Conservation (phyloP, 345 rosid species). For the Xanthoceras sorbifolium region DNA sequence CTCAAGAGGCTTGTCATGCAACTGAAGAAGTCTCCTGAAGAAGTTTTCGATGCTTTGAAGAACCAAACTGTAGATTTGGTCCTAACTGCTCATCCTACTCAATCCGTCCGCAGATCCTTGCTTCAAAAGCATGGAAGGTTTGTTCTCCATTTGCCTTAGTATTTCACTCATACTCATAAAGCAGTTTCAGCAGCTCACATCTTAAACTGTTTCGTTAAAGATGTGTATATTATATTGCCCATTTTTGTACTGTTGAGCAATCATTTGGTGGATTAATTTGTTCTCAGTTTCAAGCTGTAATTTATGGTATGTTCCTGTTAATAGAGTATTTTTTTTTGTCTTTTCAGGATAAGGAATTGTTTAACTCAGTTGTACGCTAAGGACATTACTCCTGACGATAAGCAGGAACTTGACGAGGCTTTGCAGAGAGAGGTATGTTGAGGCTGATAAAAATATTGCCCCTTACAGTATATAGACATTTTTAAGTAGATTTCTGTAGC, state of each 20-base stretch:
- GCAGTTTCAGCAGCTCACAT: not conserved
- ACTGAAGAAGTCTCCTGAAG: constrained; percentile 82
- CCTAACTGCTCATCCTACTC: constrained; percentile 99
- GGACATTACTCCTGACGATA: constrained; percentile 96
- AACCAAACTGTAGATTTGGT: constrained; percentile 96
- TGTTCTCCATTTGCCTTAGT: constrained; percentile 12
- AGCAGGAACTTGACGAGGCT: constrained; percentile 99
- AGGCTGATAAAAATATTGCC: not conserved
- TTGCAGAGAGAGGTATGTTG: constrained; percentile 82
- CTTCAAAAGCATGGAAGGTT: constrained; percentile 97
- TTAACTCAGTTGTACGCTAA: constrained; percentile 91
- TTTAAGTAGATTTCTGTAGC: not conserved
- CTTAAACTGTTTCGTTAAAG: not conserved
- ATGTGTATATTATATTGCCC: not conserved
- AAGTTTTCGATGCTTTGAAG: constrained; percentile 92
- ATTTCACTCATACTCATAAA: not conserved
- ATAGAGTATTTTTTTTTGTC: not conserved
- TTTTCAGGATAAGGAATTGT: constrained; percentile 74
- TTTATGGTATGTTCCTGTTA: constrained; percentile 13
- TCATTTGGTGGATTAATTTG: not conserved
- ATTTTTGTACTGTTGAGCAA: not conserved
- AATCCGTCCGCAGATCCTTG: constrained; percentile 91
- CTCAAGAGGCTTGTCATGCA: constrained; percentile 74
- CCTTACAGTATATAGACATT: not conserved
- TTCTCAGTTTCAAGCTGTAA: not conserved